Base-by-base conservation (phyloP, 164 flowering plant species). In the Magnolia kwangsiensis region DNA sequence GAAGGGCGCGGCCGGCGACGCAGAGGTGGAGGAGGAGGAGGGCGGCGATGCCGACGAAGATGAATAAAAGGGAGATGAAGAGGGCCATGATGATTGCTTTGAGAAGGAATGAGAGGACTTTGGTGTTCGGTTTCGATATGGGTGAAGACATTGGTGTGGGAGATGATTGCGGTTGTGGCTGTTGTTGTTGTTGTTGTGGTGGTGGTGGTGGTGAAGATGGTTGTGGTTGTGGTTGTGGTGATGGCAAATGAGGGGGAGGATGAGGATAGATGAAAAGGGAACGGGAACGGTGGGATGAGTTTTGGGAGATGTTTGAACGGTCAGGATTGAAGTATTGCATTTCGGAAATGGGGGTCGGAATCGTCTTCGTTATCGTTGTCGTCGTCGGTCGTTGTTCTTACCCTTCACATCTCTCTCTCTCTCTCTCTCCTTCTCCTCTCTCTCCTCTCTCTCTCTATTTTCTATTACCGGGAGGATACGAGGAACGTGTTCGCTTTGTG, bases 21-120 rank as follows among this genome's bases (percentile, higher is more conserved):
- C 72, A 80, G 79, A 87, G 76, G 77, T 83, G 89, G 76, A 85
- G 55, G 81, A 89, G 80, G 75, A 88, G 24, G 83, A 83, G 55
- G 74, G 89, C 82, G 24, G 90, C 88, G 77, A 88, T 78, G 77
- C 88, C 89, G 64, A 90, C 69, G 79, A 89, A 87, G 81, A 91
- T 72, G 86, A 89, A 85, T 86, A 87, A 86, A 76, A 88, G 79
- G 63, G 89, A 82, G 65, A 89, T 82, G 11, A 87, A 70, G 76
- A 86, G 31, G 66, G 73, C 77, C 93, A 90, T 87, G 78, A 89
- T 81, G 7, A 87, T n/a, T 67, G 84, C 77, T 72, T 84, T 85
- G 72, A 91, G 87, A 77, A 89, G 61, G 45, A 88, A 29, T 14
- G 90, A 80, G 21, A 89, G 85, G 67, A 91, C 66, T 45, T 68